Conservation (phyloP, 2,329 filamentous ascomycete genomes). For the Tolypocladium pustulatum region DNA sequence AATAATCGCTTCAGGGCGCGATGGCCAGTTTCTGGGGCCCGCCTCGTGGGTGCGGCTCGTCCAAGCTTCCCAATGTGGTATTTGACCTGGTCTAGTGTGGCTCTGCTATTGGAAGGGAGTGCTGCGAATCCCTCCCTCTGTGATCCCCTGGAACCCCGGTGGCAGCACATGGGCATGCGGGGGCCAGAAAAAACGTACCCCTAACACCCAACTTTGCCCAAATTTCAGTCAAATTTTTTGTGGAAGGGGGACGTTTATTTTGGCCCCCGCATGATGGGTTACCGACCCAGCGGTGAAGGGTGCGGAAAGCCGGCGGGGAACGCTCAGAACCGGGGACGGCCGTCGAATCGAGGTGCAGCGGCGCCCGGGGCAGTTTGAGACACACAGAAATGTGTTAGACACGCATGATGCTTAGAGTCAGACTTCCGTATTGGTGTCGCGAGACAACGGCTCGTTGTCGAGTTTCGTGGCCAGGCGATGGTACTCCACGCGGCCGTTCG, state of each 20-base stretch:
- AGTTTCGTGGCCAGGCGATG: background rate
- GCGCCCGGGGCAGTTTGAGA: background rate
- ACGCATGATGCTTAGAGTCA: slow-evolving; percentile 2
- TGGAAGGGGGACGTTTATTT: no score
- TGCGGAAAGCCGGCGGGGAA: background rate
- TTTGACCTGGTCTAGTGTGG: background rate
- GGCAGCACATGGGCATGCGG: background rate
- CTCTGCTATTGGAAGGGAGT: background rate
- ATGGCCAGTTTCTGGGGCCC: background rate
- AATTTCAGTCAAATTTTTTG: no score
- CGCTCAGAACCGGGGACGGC: background rate
- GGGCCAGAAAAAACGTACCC: no score
- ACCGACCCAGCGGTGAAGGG: background rate
- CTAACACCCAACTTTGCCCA: no score
- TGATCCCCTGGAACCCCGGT: background rate
- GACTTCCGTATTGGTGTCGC: background rate
- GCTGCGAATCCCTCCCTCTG: background rate
- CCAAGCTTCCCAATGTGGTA: background rate
- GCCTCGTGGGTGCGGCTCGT: background rate
- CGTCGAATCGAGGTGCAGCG: background rate
- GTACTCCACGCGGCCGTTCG: background rate
- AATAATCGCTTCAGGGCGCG: background rate
- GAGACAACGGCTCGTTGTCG: background rate
- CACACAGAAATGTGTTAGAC: slow-evolving; percentile 1
- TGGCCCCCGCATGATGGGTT: no score